Base-by-base conservation (phyloP, 2,329 filamentous ascomycete species). In the Paracoccidioides lutzii region DNA sequence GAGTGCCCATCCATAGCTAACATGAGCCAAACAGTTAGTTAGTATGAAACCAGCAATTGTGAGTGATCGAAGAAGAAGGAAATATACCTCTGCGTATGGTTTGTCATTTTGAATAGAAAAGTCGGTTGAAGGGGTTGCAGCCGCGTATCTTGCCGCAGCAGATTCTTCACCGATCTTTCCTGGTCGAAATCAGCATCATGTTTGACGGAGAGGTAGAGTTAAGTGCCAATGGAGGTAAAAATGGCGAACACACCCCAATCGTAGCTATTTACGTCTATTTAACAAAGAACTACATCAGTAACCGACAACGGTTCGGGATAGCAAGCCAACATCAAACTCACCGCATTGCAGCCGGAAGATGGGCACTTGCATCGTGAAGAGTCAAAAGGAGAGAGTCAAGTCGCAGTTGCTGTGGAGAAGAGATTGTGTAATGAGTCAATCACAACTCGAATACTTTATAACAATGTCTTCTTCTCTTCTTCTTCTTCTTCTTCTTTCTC, bases 1-100 rank as follows among this genome's bases (percentile, higher is more conserved):
- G 93, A 0, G 91, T 96, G 67, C 93, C 93, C 93, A 98, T 98
- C 93, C 93, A 98, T 66, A 98, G 77, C 90, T 96, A 65, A 35
- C 46, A 35, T 40, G 42, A 50, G 22, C 55, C 14, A 59, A n/a
- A 42, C 10, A 59, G 63, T 28, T 64, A 59, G 48, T 55, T 22
- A 58, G 48, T 38, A 44, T 5, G 33, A 50, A 9, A 55, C 28
- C 14, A 9, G 38, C 28, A 45, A 28, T 33, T 28, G 30, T 32
- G 10, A 22, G 43, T 28, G 42, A 45, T 38, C 38, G 14, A 50
- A 50, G 15, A 15, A 22, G 52, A 51, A 50, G 14, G 10, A 30
- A 68, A 73, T 22, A 42, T 68, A 90, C 90, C 81, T 97, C 93
- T 51, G 93, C 90, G 67, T 98, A 98, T 37, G 93, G 91, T 74